Base-by-base conservation (phyloP, 371 early-diverging fungal genomes). In the Circinella umbellata region DNA sequence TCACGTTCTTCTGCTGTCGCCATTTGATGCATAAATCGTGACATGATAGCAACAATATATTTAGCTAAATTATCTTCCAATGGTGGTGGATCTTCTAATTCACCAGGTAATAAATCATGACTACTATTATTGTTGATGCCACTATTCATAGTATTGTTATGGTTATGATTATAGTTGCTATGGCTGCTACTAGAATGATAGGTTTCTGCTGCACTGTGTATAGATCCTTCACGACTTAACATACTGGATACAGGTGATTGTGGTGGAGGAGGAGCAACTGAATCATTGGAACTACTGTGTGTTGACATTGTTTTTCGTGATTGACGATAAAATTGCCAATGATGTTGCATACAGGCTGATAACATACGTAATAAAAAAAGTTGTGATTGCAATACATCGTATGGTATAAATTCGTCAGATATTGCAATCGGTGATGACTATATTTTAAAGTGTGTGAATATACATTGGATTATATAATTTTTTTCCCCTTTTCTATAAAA, bases 51-150 rank as follows among this genome's bases (percentile, higher is more conserved):
- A 34, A 93, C 80, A 9, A 93, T 75, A 69, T 85, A 91, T 64
- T 87, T 85, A 10, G 89, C 90, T 13, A 93, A 78, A 5, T 77
- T 71, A 47, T 94, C 95, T 38, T 93, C 93, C 38, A 94, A 73
- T 42, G 93, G 88, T 10, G 93, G 93, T 27, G 93, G 94, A 67
- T 92, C 93, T 15, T 64, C 65, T 15, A 64, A 49, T 34, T 64
- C 65, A 4, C 57, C 57, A 27, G 57, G 57, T 34, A 57, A n/a
- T n/a, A 57, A n/a, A n/a, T 57, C 34, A n/a, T 11, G 10, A 34
- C 27, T 18, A n/a, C 20, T 34, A 34, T 27, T 57, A n/a, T 34
- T 57, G 27, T 14, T 57, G 27, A 7, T 57, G 4, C 27, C 7
- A 18, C 7, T 34, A n/a, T 14, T 57, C 4, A 13, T 51, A 15